Conservation (phyloP, 768 basidiomycete species). For the Pulveroboletus sp. region DNA sequence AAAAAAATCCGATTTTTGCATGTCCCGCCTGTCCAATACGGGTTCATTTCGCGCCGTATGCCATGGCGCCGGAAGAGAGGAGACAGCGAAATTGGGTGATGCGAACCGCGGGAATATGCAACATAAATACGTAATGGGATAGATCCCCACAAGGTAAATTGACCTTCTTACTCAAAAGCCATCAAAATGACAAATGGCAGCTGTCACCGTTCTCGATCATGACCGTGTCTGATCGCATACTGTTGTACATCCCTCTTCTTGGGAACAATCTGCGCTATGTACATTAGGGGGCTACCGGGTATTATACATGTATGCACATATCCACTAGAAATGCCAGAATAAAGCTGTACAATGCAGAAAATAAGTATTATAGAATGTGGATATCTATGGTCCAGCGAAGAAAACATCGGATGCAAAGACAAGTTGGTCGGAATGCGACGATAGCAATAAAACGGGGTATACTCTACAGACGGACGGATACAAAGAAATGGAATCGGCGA, state of each 20-base stretch:
- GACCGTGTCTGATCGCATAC: slow-evolving; percentile 5
- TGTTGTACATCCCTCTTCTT: background rate
- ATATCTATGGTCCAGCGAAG: slow-evolving; percentile 24
- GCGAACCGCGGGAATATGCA: slow-evolving; percentile 2
- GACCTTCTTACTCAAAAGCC: slow-evolving; percentile 26
- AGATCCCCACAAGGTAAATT: slow-evolving; percentile 34
- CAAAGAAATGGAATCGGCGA: background rate
- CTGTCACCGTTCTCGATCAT: slow-evolving; percentile 16
- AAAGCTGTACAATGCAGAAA: slow-evolving; percentile 33
- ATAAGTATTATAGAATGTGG: slow-evolving; percentile 34
- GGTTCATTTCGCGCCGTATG: slow-evolving; percentile 3
- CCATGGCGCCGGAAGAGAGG: slow-evolving; percentile 13
- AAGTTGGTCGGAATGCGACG: slow-evolving; percentile 18
- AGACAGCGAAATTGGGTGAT: slow-evolving; percentile 12
- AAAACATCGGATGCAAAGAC: slow-evolving; percentile 13
- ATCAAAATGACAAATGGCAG: slow-evolving; percentile 30
- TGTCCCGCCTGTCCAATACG: slow-evolving; percentile 1
- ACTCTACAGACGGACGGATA: slow-evolving; percentile 23
- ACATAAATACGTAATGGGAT: slow-evolving; percentile 24
- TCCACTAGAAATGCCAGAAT: slow-evolving; percentile 35
- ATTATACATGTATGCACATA: slow-evolving; percentile 39
- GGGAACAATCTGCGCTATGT: slow-evolving; percentile 23
- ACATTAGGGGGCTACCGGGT: slow-evolving; percentile 30
- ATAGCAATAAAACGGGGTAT: slow-evolving; percentile 38
- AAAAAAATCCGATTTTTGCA: slow-evolving; percentile 4